A percentile compares a stretch with the other conserved stretches of the same genome.
phyloP scores from a whole-genome alignment of 169 alveolate species.

The Eimeria sp. region DNA sequence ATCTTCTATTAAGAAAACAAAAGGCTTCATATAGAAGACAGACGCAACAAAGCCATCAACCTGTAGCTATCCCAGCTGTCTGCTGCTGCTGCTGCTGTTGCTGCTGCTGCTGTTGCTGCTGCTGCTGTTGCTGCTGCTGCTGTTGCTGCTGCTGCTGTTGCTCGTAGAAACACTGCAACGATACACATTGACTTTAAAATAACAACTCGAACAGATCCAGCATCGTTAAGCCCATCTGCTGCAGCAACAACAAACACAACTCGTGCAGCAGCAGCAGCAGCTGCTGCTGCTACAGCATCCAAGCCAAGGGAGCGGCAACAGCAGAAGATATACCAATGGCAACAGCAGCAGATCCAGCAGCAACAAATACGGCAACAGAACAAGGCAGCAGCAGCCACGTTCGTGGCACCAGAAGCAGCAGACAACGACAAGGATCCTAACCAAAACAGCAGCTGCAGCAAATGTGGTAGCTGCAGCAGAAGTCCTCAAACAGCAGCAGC shows the following conservation, averaged over 20 bases:
- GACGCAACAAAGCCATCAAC: not conserved
- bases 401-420: too few species aligned
- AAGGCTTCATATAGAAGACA: not conserved
- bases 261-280: not conserved
- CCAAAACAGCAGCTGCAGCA: not conserved
- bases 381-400: too few species aligned
- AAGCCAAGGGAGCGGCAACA: too few species aligned
- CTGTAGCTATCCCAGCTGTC: not conserved
- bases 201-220: not conserved
- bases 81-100: not conserved
- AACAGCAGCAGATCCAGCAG: too few species aligned
- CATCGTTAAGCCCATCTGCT: not conserved
- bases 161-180: not conserved
- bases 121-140: not conserved
- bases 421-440: too few species aligned
- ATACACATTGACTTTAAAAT: not conserved
- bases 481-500: not conserved
- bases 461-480: not conserved
- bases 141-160: not conserved
- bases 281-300: not conserved
- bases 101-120: not conserved
- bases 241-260: too few species aligned
- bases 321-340: too few species aligned
- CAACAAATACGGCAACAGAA: too few species aligned
- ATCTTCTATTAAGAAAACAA: not conserved